Evolutionary conservation across 2,329 filamentous ascomycete species (phyloP), one percentile per base, ranked within the genome.

Genomic region (Blastomyces parvus): DNA sequence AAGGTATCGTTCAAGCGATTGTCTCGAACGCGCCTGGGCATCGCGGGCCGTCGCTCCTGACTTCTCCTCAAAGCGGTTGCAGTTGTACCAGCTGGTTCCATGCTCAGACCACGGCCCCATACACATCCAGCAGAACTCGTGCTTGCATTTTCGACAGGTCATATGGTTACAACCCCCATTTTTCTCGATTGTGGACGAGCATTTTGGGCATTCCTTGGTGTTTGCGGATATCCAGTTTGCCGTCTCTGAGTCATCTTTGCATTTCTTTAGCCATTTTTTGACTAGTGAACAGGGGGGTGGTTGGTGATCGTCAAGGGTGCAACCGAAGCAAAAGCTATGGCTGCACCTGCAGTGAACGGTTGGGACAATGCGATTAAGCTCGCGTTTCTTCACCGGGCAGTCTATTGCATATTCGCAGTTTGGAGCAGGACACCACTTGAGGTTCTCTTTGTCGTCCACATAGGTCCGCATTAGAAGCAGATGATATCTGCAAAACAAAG

Each of bases 91-190:
- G 77, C 91, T 96, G 3, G 93, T 99, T 66, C 94, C 94, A 74
- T 99, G 94, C 77, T 99, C 94, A 0, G 91, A 95, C 94, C 94
- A 99, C 0, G 96, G 81, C 0, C 94, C 94, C 94, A 99, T 99
- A 73, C 94, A 99, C 89, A 99, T 97, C 94, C 94, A 99, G 79
- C 94, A 99, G 72, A 99, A 97, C 72, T 97, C 92, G 72, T 97
- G 88, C 72, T 91, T 91, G 80, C 92, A 97, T 76, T 97, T 97
- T 63, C 92, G 83, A 74, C 92, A 97, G 0, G 92, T 97, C 92
- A 97, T 97, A 76, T 97, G 92, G 78, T 97, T 97, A 80, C 92
- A 97, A 3, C 92, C 92, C 61, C 92, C 92, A 68, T 99, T 99
- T 84, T 99, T 99, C 78, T 99, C 94, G 55, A 99, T 99, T 0